Evolutionary conservation across 495 filamentous ascomycete species (phyloP), one percentile per base, ranked within the genome.

Genomic region (Hypoxylon rickii): DNA sequence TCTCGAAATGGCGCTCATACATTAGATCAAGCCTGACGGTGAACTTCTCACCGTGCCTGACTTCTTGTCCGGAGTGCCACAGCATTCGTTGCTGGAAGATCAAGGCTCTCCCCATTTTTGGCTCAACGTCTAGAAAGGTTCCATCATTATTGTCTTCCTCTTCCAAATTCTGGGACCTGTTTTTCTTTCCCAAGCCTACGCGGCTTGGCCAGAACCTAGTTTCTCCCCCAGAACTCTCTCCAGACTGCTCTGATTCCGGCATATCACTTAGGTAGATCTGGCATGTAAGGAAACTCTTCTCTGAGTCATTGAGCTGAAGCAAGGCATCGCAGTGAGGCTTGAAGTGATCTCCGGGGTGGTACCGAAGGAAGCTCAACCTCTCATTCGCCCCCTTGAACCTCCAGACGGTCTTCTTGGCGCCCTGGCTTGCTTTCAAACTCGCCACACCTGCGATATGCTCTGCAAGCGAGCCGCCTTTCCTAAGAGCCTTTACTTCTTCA

Each of bases 11-110:
- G 15, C 66, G 69, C 36, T 77, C 69, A 61, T 89, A 95, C 86
- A 94, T 84, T 21, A 93, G 55, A 74, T 96, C 90, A 7, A 85
- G 84, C 51, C 90, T 74, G 70, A 94, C 77, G 0, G 88, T 93
- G 59, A 85, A 87, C 71, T 95, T 94, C 8, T 80, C 74, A 0
- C 90, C 90, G n/a, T 68, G 64, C 29, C 76, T 70, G 4, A 94
- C 88, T 58, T 90, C 84, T 51, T 88, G 89, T 1, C 90, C 90
- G 16, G 81, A 80, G 69, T 95, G 90, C 58, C 86, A 55, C 24
- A 95, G 69, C 43, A 76, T 64, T 3, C 72, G 60, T 50, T 94
- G 90, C 70, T 95, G 89, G 55, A 96, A 96, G 15, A 94, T 75
- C 33, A 94, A 71, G 15, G 90, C 82, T 8, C 86, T 76, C 0